These are phyloP conservation scores for Ochetophila trinervis DNA, from an alignment of 306 rosid genomes.

Conservation along the genomic window DNA sequence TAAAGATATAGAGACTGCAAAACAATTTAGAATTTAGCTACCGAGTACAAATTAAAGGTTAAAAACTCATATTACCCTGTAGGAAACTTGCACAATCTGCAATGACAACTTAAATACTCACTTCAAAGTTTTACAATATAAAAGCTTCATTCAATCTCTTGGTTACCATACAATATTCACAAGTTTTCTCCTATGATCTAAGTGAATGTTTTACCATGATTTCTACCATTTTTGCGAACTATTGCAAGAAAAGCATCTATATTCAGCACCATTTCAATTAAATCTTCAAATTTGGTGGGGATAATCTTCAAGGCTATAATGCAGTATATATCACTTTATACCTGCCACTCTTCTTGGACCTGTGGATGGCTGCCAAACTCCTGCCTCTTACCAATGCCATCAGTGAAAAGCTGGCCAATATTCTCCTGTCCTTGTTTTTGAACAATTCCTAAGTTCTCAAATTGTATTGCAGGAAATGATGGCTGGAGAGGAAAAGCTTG, in stretches of 20 bases:
- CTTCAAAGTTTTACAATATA: not conserved
- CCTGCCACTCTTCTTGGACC: slow-evolving; percentile 62
- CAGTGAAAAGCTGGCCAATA: slow-evolving; percentile 30
- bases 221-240: slow-evolving; percentile 1
- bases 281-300: not conserved
- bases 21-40: not conserved
- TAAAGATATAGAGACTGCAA: not conserved
- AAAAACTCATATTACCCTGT: not conserved
- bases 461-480: slow-evolving; percentile 37
- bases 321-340: slow-evolving; percentile 21
- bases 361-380: slow-evolving; percentile 34
- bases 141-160: not conserved
- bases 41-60: no score
- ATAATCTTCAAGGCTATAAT: not conserved
- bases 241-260: not conserved
- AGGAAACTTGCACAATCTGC: not conserved
- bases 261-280: slow-evolving; percentile 10
- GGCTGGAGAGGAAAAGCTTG: slow-evolving; percentile 46
- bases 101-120: slow-evolving; percentile 4
- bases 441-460: slow-evolving; percentile 29
- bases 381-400: slow-evolving; percentile 28
- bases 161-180: no score
- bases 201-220: not conserved
- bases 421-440: slow-evolving; percentile 46
- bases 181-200: not conserved